These are phyloP conservation scores for Austroboletus niveus DNA, from an alignment of 1,284 basidiomycete genomes.

Conservation along the genomic window DNA sequence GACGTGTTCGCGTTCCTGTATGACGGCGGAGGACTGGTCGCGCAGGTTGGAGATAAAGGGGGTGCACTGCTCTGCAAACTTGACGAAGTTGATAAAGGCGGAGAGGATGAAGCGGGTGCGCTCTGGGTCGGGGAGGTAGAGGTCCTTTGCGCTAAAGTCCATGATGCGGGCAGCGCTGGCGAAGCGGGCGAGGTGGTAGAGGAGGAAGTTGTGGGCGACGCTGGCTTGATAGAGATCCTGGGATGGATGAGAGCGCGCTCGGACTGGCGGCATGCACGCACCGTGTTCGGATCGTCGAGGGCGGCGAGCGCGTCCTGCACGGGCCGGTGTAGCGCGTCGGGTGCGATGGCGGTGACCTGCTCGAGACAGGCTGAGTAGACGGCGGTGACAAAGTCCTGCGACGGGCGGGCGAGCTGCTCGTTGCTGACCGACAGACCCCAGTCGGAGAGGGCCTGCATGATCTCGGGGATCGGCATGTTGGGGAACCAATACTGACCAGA, in stretches of 20 bases:
- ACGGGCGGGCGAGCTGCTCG: constrained; percentile 71
- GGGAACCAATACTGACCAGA: constrained; percentile 57
- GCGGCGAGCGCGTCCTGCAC: constrained; percentile 54
- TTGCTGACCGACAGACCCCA: constrained; percentile 66
- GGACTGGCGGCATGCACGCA: constrained; percentile 27
- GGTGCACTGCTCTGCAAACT: constrained; percentile 78
- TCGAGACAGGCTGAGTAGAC: constrained; percentile 70
- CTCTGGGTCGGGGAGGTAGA: constrained; percentile 68
- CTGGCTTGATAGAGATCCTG: constrained; percentile 66
- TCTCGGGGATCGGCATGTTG: constrained; percentile 58
- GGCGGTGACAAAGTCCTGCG: constrained; percentile 64
- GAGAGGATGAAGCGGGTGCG: constrained; percentile 76
- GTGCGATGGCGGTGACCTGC: constrained; percentile 63
- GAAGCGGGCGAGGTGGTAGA: constrained; percentile 69
- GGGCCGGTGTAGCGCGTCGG: constrained; percentile 59
- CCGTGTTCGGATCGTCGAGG: constrained; percentile 53
- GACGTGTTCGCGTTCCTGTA: constrained; percentile 56
- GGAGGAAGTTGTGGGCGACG: constrained; percentile 58
- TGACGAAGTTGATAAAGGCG: constrained; percentile 90
- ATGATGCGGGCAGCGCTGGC: constrained; percentile 72
- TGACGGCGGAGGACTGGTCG: constrained; percentile 53
- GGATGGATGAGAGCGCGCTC: neutral
- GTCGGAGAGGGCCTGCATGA: constrained; percentile 56
- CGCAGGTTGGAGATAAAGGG: constrained; percentile 59
- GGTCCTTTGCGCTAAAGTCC: constrained; percentile 75